Conservation (phyloP, 2,329 filamentous ascomycete genomes). For the Orbilia javanica region DNA sequence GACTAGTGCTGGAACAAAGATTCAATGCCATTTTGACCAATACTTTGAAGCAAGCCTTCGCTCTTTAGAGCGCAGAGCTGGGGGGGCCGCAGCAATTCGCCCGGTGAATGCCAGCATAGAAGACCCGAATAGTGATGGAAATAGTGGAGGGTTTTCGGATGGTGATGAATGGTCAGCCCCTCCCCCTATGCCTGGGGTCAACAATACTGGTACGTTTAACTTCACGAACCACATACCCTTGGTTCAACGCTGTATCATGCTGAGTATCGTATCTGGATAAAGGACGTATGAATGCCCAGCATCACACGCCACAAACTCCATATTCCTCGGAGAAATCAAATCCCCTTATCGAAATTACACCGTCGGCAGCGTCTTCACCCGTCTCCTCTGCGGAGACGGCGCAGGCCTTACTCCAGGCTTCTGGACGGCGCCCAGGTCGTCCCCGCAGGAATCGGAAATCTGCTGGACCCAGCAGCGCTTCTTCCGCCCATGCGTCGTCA, state of each 20-base stretch:
- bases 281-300: background rate
- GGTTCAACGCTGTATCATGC: background rate
- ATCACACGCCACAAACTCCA: background rate
- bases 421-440: slow-evolving; percentile 65
- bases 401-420: slow-evolving; percentile 74
- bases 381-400: slow-evolving; percentile 59
- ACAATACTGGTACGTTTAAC: slow-evolving; percentile 5
- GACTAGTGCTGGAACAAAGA: slow-evolving; percentile 80
- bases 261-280: slow-evolving; percentile 8
- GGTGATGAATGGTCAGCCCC: slow-evolving; percentile 44
- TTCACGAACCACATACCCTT: background rate
- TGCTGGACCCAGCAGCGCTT: slow-evolving; percentile 72
- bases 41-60: slow-evolving; percentile 95
- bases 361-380: slow-evolving; percentile 75
- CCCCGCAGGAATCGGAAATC: slow-evolving; percentile 69
- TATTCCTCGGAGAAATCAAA: slow-evolving; percentile 2
- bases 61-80: slow-evolving; percentile 76
- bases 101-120: background rate
- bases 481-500: slow-evolving; percentile 77
- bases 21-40: slow-evolving; percentile 87
- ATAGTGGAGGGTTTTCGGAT: slow-evolving; percentile 9
- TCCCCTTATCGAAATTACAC: slow-evolving; percentile 3
- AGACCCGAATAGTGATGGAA: background rate
- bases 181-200: slow-evolving; percentile 51
- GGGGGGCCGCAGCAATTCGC: slow-evolving; percentile 26